These are phyloP conservation scores for Leishmania aethiopica DNA, from an alignment of 208 protist genomes.

Conservation along the genomic window DNA sequence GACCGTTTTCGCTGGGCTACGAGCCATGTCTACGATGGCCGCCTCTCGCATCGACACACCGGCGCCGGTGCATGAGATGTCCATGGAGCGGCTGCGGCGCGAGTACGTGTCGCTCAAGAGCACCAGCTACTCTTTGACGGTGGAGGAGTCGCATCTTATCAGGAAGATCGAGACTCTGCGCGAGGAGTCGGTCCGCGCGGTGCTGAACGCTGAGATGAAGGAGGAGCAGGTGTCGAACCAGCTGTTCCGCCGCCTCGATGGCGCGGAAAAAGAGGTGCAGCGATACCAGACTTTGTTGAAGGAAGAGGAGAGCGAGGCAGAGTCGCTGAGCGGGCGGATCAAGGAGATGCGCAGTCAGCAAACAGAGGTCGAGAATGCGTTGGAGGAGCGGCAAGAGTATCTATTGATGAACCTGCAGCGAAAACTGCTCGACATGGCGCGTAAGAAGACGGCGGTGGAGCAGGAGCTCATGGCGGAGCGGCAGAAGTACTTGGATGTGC, in stretches of 20 bases:
- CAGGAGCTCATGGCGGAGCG: conserved; percentile 72
- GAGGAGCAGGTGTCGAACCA: conserved; percentile 82
- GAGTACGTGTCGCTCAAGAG: conserved; percentile 63
- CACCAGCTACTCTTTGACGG: conserved; percentile 33
- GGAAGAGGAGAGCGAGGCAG: conserved; percentile 56
- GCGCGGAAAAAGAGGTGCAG: conserved; percentile 54
- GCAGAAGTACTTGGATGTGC: conserved; percentile 67
- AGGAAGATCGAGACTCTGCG: conserved; percentile 62
- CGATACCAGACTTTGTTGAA: conserved; percentile 47
- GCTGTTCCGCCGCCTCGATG: conserved; percentile 73
- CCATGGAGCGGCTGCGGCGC: conserved; percentile 51
- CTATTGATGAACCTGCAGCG: conserved; percentile 67
- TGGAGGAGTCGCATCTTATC: conserved; percentile 47
- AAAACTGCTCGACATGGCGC: conserved; percentile 66
- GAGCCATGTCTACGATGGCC: background rate
- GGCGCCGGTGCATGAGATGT: conserved; percentile 50
- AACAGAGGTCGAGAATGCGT: conserved; percentile 60
- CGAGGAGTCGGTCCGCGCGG: conserved; percentile 69
- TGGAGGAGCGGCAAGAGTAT: conserved; percentile 75
- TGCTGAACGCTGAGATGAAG: conserved; percentile 75
- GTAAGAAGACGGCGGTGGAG: conserved; percentile 67
- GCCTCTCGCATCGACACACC: conserved; percentile 25
- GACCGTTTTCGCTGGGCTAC: background rate
- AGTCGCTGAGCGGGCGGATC: conserved; percentile 50
- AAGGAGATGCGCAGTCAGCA: conserved; percentile 53